Evolutionary conservation across 2,329 filamentous ascomycete genomes (phyloP).

Genomic region (Sporothrix phasma): DNA sequence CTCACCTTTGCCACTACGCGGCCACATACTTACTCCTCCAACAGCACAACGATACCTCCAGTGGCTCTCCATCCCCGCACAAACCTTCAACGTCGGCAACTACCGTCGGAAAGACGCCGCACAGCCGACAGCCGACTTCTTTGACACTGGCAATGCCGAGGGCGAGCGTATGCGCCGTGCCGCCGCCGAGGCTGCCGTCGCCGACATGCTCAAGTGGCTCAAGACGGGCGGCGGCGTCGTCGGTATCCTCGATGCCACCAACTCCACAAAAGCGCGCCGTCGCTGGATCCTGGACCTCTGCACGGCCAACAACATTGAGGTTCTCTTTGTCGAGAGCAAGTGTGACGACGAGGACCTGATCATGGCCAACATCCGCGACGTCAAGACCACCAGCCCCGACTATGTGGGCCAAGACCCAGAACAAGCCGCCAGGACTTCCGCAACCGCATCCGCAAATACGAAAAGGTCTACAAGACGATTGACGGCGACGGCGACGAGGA

Average conservation of each 20-base stretch:
- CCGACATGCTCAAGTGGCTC: conserved; percentile 95
- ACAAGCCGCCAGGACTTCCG: conserved; percentile 84
- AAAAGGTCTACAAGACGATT: conserved; percentile 91
- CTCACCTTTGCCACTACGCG: too few species aligned
- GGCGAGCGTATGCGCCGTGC: conserved; percentile 81
- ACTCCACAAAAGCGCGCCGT: conserved; percentile 81
- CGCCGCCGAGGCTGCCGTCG: conserved; percentile 82
- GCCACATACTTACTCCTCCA: background rate
- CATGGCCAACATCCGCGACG: conserved; percentile 95
- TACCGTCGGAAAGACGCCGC: conserved; percentile 87
- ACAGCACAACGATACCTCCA: conserved; percentile 84
- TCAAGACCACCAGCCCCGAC: conserved; percentile 93
- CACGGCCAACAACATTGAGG: conserved; percentile 66
- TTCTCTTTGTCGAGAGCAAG: conserved; percentile 92
- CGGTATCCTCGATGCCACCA: conserved; percentile 91
- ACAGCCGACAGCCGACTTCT: conserved; percentile 88
- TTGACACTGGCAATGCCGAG: conserved; percentile 81
- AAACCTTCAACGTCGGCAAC: conserved; percentile 94
- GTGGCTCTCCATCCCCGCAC: conserved; percentile 89
- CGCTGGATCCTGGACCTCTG: conserved; percentile 85
- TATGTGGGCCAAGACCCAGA: conserved; percentile 93
- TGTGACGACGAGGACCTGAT: conserved; percentile 94
- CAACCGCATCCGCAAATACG: conserved; percentile 90
- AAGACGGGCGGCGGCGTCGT: conserved; percentile 71
- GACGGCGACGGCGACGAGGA: conserved; percentile 71